Evolutionary conservation across 176 grass and related monocot genomes (phyloP).

Genomic region (bread wheat (Triticum aestivum)): IWGSC_CS_RefSeq_v2.1 NC_057811.1:382633267-382633766

Average conservation of each 20-base stretch:
- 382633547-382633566: constrained; percentile 38
- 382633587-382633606: neutral
- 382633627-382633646: no score
- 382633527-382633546: constrained; percentile 22
- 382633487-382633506: neutral
- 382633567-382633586: neutral
- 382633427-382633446: neutral
- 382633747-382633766: no score
- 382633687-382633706: no score
- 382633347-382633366: constrained; percentile 97
- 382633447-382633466: constrained; percentile 8
- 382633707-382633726: no score
- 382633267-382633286: neutral
- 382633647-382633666: no score
- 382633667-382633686: no score
- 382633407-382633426: constrained; percentile 44
- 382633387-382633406: constrained; percentile 90
- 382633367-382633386: constrained; percentile 67
- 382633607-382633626: neutral
- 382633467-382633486: constrained; percentile 1
- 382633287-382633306: constrained; percentile 95
- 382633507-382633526: constrained; percentile 37
- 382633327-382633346: constrained; percentile 74
- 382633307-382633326: constrained; percentile 84
- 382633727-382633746: no score